phyloP scores from a whole-genome alignment of 148 eudicot genomes.

The Euryodendron excelsum region DNA sequence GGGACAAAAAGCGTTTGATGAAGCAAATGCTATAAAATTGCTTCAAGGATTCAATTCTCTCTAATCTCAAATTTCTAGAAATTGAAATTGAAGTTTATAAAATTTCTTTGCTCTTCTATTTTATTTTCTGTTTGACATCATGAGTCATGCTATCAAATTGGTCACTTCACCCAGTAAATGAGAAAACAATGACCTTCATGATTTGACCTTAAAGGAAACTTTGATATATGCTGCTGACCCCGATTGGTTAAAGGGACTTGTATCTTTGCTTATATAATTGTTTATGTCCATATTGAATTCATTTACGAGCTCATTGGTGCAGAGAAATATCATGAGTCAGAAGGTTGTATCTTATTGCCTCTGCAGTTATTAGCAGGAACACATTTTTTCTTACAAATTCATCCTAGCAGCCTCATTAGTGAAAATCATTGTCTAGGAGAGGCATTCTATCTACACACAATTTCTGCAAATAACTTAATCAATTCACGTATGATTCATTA shows the following conservation, averaged over 20 bases:
- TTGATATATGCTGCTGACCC: neutral
- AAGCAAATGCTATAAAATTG: neutral
- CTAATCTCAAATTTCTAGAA: neutral
- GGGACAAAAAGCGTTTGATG: neutral
- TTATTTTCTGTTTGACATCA: neutral
- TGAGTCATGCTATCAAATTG: neutral
- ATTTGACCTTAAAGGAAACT: neutral
- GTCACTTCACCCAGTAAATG: neutral
- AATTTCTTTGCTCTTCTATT: neutral
- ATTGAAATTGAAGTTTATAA: neutral
- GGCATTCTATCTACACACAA: too few relatives aligned
- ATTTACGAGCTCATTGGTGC: neutral
- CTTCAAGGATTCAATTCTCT: neutral
- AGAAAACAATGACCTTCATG: neutral
- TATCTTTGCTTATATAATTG: neutral
- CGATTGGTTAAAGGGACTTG: neutral
- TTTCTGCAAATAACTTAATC: too few relatives aligned
- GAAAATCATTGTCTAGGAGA: too few relatives aligned
- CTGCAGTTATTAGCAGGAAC: too few relatives aligned
- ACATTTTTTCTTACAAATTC: too few relatives aligned
- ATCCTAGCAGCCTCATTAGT: too few relatives aligned
- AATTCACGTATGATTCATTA: neutral
- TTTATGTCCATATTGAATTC: neutral
- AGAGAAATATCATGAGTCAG: neutral
- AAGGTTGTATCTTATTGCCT: neutral